These are phyloP conservation scores for Penicillium polonicum DNA, from an alignment of 2,329 filamentous ascomycete species.

Conservation along the genomic window DNA sequence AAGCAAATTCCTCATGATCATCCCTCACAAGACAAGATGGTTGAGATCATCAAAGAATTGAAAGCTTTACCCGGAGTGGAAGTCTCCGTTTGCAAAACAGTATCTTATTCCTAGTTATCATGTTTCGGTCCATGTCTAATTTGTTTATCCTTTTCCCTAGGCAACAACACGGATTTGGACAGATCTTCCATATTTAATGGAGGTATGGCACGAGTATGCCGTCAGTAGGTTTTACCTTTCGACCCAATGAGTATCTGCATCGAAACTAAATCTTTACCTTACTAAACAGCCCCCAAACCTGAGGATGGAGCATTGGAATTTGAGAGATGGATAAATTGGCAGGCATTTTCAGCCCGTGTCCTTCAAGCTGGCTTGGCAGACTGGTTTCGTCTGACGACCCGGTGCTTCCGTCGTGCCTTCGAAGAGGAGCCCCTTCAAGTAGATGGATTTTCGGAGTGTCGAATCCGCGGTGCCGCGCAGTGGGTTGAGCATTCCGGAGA, in stretches of 20 bases:
- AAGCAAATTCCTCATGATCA: slow-evolving; percentile 1
- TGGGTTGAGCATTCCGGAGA: background rate
- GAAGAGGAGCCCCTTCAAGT: background rate
- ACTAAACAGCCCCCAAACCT: background rate
- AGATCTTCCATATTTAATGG: background rate
- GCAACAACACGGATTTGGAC: background rate
- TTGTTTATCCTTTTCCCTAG: background rate
- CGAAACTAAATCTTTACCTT: background rate
- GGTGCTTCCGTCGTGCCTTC: background rate
- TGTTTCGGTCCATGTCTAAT: background rate
- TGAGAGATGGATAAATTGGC: background rate
- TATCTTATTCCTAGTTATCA: background rate
- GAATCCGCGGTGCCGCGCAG: background rate
- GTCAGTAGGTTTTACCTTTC: background rate
- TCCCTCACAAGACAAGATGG: slow-evolving; percentile 1
- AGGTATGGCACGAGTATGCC: background rate
- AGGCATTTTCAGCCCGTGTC: slow-evolving; percentile 1
- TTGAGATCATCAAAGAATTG: background rate
- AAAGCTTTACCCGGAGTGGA: background rate
- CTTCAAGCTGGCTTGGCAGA: background rate
- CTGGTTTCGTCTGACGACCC: background rate
- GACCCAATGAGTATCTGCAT: background rate
- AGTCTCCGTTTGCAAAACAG: background rate
- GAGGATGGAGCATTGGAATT: background rate
- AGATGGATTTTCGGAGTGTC: background rate